Evolutionary conservation across 2,329 filamentous ascomycete species (phyloP), one percentile per base, ranked within the genome.

Genomic region (Colletotrichum tamarilloi): DNA sequence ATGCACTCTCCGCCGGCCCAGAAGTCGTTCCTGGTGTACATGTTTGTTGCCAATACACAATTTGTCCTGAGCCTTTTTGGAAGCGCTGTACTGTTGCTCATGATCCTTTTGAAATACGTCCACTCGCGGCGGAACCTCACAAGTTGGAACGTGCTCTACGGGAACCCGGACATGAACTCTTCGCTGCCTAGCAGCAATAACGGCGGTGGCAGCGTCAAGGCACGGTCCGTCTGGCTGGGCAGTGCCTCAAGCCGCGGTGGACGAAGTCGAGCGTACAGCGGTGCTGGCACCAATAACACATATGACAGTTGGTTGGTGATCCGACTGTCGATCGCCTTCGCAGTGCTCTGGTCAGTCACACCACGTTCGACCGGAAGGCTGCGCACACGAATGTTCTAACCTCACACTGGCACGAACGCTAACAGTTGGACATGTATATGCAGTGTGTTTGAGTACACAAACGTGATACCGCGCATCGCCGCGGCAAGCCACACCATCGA

Each of bases 261-360:
- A 5, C 46, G 62, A 26, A 73, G 67, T 42, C 55, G 56, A 24
- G 76, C 76, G 30, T 75, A 67, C 58, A 71, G 68, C 26, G 62
- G 52, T 30, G 58, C 56, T 55, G 75, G 59, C 52, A 64, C 66
- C 58, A 60, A 70, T 59, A 82, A 78, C 22, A 85, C 86, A 12
- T 87, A 87, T 74, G 85, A 87, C 74, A 81, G 78, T 52, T 86
- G 84, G 80, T 80, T 87, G 7, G 76, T 87, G 5, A 78, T 83
- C 9, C 83, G 86, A 8, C 86, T 87, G 67, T 81, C 82, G 1
- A 80, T 87, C 12, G 85, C 81, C 3, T 87, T 87, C 70, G 68
- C 82, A 2, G 80, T 84, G 28, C 76, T 87, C 53, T 79, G 82
- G 82, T 83, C 73, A 74, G 79, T 12, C 4, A 22, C 5, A 12